Conservation (phyloP, 768 basidiomycete species). For the Trametes meyenii region DNA sequence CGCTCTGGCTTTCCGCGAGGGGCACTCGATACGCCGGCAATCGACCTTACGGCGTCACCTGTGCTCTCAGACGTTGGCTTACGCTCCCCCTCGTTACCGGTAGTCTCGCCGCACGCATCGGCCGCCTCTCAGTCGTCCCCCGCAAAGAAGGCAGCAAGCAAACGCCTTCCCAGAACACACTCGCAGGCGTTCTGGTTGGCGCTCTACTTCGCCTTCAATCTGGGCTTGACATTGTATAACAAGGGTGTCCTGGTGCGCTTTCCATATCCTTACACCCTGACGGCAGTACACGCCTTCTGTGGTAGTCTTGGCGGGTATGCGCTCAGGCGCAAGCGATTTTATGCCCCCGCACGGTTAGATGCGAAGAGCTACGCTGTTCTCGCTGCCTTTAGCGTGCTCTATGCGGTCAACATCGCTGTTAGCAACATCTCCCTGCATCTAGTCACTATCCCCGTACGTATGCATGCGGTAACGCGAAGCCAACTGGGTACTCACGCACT, state of each 20-base stretch:
- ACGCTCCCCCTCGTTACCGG: slow-evolving; percentile 23
- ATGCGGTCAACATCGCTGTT: slow-evolving; percentile 92
- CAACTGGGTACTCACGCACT: background rate
- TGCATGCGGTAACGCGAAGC: background rate
- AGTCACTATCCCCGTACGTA: slow-evolving; percentile 85
- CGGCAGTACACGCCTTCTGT: slow-evolving; percentile 87
- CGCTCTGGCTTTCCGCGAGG: slow-evolving; percentile 21
- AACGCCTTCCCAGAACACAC: background rate
- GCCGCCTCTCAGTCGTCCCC: slow-evolving; percentile 5
- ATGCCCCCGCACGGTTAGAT: slow-evolving; percentile 57
- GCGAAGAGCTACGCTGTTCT: slow-evolving; percentile 61
- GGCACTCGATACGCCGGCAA: slow-evolving; percentile 4
- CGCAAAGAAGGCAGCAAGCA: background rate
- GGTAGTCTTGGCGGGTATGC: slow-evolving; percentile 80
- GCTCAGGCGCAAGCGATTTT: slow-evolving; percentile 59
- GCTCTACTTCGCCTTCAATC: slow-evolving; percentile 90
- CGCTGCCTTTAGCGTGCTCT: slow-evolving; percentile 82
- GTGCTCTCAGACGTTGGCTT: slow-evolving; percentile 11
- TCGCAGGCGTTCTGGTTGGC: slow-evolving; percentile 60
- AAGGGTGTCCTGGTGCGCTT: slow-evolving; percentile 90
- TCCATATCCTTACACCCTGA: slow-evolving; percentile 95
- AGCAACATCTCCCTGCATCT: slow-evolving; percentile 89
- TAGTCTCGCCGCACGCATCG: slow-evolving; percentile 24
- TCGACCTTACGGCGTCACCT: slow-evolving; percentile 12
- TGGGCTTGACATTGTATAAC: slow-evolving; percentile 92